A percentile compares a stretch with the other conserved stretches of the same genome.
These are phyloP conservation scores for Solanum tarijense DNA, from an alignment of 257 asterid genomes.

Conservation along the genomic window DNA sequence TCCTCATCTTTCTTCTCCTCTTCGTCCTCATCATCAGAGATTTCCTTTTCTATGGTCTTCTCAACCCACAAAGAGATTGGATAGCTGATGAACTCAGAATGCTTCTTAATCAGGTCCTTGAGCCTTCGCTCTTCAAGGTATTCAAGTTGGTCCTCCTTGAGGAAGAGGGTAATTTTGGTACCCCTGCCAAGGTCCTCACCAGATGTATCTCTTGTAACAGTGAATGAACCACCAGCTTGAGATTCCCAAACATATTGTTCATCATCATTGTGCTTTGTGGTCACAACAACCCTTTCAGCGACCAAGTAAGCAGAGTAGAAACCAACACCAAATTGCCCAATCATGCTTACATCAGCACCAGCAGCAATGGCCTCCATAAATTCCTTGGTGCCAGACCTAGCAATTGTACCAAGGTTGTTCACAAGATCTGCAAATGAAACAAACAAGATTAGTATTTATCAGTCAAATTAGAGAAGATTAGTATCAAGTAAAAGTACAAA, in stretches of 20 bases:
- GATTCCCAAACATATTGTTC: slow-evolving; percentile 68
- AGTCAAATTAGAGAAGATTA: background rate
- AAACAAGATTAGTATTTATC: background rate
- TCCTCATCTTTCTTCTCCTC: slow-evolving; percentile 59
- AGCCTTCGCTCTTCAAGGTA: slow-evolving; percentile 61
- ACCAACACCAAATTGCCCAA: slow-evolving; percentile 66
- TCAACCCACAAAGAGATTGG: slow-evolving; percentile 55
- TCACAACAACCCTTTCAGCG: slow-evolving; percentile 52
- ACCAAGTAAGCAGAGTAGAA: slow-evolving; percentile 59
- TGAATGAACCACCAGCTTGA: slow-evolving; percentile 64
- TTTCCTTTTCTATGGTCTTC: slow-evolving; percentile 58
- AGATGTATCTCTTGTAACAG: slow-evolving; percentile 44
- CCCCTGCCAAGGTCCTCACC: slow-evolving; percentile 55
- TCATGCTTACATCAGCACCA: slow-evolving; percentile 75
- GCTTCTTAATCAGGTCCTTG: slow-evolving; percentile 52
- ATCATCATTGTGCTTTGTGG: slow-evolving; percentile 50
- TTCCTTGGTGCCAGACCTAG: slow-evolving; percentile 62
- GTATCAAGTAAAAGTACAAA: background rate
- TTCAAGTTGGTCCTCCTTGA: slow-evolving; percentile 65
- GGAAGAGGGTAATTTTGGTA: slow-evolving; percentile 43
- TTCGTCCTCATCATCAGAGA: slow-evolving; percentile 60
- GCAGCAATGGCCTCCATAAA: slow-evolving; percentile 69
- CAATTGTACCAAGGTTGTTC: slow-evolving; percentile 61
- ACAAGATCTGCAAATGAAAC: slow-evolving; percentile 37
- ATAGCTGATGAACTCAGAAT: slow-evolving; percentile 58